Conservation (phyloP, 2,329 filamentous ascomycete genomes). For the Hyphodiscus sp. region DNA sequence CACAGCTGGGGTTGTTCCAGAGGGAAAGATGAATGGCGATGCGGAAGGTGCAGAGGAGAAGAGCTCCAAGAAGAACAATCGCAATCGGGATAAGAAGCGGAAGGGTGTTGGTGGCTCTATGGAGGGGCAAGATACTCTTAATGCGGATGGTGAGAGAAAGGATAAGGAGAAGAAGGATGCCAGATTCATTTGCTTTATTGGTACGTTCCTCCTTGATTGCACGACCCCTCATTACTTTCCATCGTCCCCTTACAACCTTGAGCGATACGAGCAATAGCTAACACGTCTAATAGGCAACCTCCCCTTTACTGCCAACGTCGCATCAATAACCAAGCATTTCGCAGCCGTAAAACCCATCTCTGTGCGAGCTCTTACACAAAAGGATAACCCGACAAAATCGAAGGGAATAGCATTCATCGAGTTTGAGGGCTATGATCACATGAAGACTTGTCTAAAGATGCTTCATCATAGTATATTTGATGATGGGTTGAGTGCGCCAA, state of each 20-base stretch:
- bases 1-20: not conserved
- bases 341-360: conserved; percentile 62
- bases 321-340: conserved; percentile 69
- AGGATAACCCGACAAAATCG: conserved; percentile 53
- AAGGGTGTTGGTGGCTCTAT: conserved; percentile 12
- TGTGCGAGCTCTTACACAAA: conserved; percentile 68
- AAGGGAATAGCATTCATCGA: conserved; percentile 84
- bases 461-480: conserved; percentile 81
- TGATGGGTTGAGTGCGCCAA: conserved; percentile 45
- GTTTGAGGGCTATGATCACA: conserved; percentile 77
- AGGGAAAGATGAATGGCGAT: conserved; percentile 9
- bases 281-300: conserved; percentile 60
- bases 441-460: conserved; percentile 87
- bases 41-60: conserved; percentile 15
- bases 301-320: conserved; percentile 71
- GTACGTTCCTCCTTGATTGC: conserved; percentile 34
- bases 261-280: not conserved
- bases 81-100: conserved; percentile 31
- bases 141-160: conserved; percentile 9
- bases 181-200: conserved; percentile 74
- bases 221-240: no score
- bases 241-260: conserved; percentile 18
- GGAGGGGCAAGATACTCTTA: conserved; percentile 6
- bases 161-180: conserved; percentile 23
- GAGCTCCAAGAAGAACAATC: conserved; percentile 33